Base-by-base conservation (phyloP, 148 eudicot genomes). In the Nepenthes gracilis region DNA sequence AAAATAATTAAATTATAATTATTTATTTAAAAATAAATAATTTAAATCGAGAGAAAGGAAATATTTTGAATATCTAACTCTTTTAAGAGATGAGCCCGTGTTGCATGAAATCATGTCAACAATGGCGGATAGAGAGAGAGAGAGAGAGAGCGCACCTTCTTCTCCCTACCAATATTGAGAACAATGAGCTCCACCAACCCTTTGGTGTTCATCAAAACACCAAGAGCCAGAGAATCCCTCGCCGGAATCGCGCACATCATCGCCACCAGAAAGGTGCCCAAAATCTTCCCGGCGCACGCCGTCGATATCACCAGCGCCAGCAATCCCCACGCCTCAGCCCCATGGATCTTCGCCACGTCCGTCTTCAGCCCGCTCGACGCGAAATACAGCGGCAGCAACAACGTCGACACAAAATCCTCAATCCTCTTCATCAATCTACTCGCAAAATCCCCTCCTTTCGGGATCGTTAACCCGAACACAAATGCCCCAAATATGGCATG, bases 101-200 rank as follows among this genome's bases (percentile, higher is more conserved):
- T 23, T 23, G 23, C 23, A 23, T 23, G 23, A 23, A 23, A 23
- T 23, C 23, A 23, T 23, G 23, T 23, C 23, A 23, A 23, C 23
- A 23, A 23, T 23, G 23, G 23, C 23, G 23, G 45, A 40, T 8
- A 40, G 8, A 40, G 45, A 40, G 8, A 40, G 45, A 40, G 45
- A 40, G 45, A 8, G 45, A 55, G 1, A n/a, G 34, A 51, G 14
- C 43, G 9, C 48, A 73, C 83, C 83, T 67, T 67, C 60, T 66
- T 72, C 40, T 79, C 83, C 40, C 63, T 77, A 13, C 81, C 81
- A 56, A 77, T 77, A 36, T 73, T 67, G 52, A 77, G 81, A n/a
- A 77, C 81, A 57, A 73, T 77, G 59, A 77, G 77, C 72, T 77
- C 81, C 3, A 77, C 81, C 59, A 77, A 64, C 0, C 81, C 81